Conservation (phyloP, 2,329 filamentous ascomycete species). For the Fonsecaea nubica region DNA sequence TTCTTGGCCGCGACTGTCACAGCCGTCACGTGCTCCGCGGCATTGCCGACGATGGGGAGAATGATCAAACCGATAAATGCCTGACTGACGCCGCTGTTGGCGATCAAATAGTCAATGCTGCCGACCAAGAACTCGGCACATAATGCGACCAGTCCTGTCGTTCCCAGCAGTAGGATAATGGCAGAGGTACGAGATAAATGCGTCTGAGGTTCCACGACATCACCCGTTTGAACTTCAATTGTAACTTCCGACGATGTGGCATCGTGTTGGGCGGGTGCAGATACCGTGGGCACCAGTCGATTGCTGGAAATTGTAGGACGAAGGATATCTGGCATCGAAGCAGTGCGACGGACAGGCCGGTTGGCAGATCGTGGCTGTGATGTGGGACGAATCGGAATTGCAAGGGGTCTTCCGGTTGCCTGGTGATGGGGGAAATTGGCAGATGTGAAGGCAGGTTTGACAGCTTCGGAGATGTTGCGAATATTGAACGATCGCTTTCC, state of each 20-base stretch:
- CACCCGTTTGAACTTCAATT: slow-evolving; percentile 41
- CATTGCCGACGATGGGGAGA: slow-evolving; percentile 75
- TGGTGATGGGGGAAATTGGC: slow-evolving; percentile 39
- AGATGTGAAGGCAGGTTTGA: slow-evolving; percentile 47
- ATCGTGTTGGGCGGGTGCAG: slow-evolving; percentile 59
- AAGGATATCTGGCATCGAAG: slow-evolving; percentile 74
- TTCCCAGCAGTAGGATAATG: slow-evolving; percentile 66
- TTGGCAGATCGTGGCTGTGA: slow-evolving; percentile 53
- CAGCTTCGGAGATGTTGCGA: slow-evolving; percentile 66
- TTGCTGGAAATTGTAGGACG: slow-evolving; percentile 46
- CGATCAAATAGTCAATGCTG: slow-evolving; percentile 69
- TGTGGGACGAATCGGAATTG: slow-evolving; percentile 37
- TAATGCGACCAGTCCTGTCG: slow-evolving; percentile 69
- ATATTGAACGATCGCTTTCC: slow-evolving; percentile 61
- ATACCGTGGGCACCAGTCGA: slow-evolving; percentile 13
- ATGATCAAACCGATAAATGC: slow-evolving; percentile 75
- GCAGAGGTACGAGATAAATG: slow-evolving; percentile 54
- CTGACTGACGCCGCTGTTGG: slow-evolving; percentile 63
- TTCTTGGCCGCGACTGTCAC: slow-evolving; percentile 75
- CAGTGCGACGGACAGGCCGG: slow-evolving; percentile 64
- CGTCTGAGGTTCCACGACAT: slow-evolving; percentile 42
- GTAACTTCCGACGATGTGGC: slow-evolving; percentile 37
- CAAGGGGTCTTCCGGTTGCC: slow-evolving; percentile 34
- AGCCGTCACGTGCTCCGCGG: slow-evolving; percentile 74
- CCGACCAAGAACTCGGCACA: slow-evolving; percentile 75